Conservation (phyloP, 345 rosid species). For the Ceriops decandra region DNA sequence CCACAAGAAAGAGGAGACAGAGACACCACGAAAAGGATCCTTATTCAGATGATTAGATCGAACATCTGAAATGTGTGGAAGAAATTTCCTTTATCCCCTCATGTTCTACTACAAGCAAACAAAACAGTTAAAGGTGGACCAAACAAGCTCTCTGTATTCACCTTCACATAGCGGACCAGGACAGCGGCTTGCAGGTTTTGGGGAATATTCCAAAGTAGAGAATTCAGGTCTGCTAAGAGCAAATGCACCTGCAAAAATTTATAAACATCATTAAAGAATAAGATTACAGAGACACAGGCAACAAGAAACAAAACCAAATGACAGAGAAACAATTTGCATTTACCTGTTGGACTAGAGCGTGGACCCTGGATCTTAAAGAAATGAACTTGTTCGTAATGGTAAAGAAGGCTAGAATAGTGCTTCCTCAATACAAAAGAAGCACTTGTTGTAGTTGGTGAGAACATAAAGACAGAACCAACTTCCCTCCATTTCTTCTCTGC, state of each 20-base stretch:
- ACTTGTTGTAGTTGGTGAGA: conserved; percentile 90
- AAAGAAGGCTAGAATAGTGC: conserved; percentile 76
- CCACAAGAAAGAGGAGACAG: background rate
- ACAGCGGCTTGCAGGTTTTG: conserved; percentile 28
- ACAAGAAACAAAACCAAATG: background rate
- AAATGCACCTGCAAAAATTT: conserved; percentile 40
- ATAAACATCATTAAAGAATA: background rate
- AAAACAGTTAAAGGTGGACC: background rate
- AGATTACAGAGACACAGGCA: background rate
- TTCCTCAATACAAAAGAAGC: conserved; percentile 91
- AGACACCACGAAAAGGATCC: no score
- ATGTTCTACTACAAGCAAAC: background rate
- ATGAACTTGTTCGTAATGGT: conserved; percentile 86
- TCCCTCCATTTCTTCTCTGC: conserved; percentile 99
- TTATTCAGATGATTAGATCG: no score
- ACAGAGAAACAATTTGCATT: background rate
- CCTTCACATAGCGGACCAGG: conserved; percentile 45
- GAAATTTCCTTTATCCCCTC: conserved; percentile 18
- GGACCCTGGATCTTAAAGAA: conserved; percentile 71
- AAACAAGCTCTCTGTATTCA: conserved; percentile 6
- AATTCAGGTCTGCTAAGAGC: conserved; percentile 43
- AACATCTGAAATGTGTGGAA: conserved; percentile 17
- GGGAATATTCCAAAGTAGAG: conserved; percentile 60
- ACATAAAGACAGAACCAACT: conserved; percentile 82
- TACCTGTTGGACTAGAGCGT: conserved; percentile 52